A percentile compares a stretch with the other conserved stretches of the same genome.
Conservation (phyloP, 2,329 filamentous ascomycete species). For the Penicillium sp. region DNA sequence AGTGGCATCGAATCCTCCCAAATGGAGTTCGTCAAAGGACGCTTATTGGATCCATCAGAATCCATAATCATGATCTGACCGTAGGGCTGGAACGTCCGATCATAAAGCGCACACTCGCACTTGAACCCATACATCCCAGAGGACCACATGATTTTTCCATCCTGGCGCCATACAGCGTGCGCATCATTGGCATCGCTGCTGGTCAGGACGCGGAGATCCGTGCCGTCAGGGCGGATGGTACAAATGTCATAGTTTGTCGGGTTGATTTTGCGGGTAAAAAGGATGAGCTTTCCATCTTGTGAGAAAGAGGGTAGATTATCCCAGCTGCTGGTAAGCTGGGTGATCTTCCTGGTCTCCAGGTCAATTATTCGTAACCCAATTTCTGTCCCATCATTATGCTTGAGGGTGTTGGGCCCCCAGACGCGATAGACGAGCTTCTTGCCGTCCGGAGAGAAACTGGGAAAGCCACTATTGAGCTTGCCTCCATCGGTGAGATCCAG, state of each 20-base stretch:
- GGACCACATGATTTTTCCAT: constrained; percentile 43
- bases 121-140: constrained; percentile 46
- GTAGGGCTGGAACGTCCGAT: constrained; percentile 47
- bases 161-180: constrained; percentile 45
- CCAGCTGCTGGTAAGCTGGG: constrained; percentile 11
- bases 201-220: constrained; percentile 29
- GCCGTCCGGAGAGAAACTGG: constrained; percentile 18
- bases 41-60: constrained; percentile 38
- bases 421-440: constrained; percentile 18
- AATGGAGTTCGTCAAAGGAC: constrained; percentile 27
- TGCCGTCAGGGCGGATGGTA: constrained; percentile 44
- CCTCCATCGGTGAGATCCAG: neutral
- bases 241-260: constrained; percentile 27
- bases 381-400: neutral
- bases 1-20: constrained; percentile 36
- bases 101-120: constrained; percentile 42
- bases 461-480: constrained; percentile 14
- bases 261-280: constrained; percentile 19
- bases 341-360: constrained; percentile 9
- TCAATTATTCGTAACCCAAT: constrained; percentile 16
- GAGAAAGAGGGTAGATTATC: constrained; percentile 18
- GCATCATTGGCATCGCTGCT: constrained; percentile 37
- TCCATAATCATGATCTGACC: constrained; percentile 48
- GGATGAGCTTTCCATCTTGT: constrained; percentile 12
- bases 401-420: neutral